Evolutionary conservation across 345 rosid species (phyloP), one percentile per base, ranked within the genome.

Genomic region (Anastatica hierochuntica): DNA sequence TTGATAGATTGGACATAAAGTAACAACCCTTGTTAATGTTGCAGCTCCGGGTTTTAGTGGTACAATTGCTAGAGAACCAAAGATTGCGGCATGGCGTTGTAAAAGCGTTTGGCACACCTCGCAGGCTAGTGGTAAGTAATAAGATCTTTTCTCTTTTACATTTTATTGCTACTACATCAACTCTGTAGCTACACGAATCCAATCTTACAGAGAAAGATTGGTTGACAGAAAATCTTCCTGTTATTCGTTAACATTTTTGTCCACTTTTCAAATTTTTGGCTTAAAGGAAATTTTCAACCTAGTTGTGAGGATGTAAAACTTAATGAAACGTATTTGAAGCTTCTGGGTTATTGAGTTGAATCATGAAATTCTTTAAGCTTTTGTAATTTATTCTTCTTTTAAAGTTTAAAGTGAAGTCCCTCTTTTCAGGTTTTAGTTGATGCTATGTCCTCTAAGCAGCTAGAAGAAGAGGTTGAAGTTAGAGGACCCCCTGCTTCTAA

Each of bases 401-500:
- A 5, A 56, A 64, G 39, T 49, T 34, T 49, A 38, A 58, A 52
- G 17, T 45, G 23, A 45, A 30, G 5, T 5, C 10, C 33, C 21
- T 15, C 15, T 68, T 66, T 72, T 50, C 77, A 90, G 96, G 79
- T 87, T 56, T 70, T 31, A 46, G 75, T 87, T 29, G 79, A 75
- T 66, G 72, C 61, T 62, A 85, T 90, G 62, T 68, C 60, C 43
- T 52, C 80, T 49, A 90, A 77, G 88, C 98, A 90, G 76, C 58
- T 76, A 54, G 84, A 74, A 68, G 73, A 60, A 42, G 96, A 82
- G 71, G 72, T 82, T 63, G 96, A 87, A 74, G 79, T 82, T 67
- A 83, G 92, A 55, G 98, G 98, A 43, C 98, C 98, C 75, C 96
- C 98, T 42, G 80, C 70, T 68, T 79, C 84, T 10, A 90, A 90